Evolutionary conservation across 495 filamentous ascomycete genomes (phyloP).

Genomic region (Talaromyces adpressus): DNA sequence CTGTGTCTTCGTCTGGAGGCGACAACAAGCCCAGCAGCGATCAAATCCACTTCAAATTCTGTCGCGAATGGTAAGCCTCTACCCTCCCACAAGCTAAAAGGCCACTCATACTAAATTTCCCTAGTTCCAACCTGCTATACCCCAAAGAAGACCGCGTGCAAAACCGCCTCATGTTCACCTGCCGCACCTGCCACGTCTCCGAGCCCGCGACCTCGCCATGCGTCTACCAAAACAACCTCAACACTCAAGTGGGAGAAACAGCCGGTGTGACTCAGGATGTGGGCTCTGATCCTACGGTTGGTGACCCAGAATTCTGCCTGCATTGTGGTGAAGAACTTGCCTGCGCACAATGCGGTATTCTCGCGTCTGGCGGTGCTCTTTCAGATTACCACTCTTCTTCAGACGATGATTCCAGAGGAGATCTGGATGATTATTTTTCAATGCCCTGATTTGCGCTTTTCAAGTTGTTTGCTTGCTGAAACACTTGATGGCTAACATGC

Average conservation of each 20-base stretch:
- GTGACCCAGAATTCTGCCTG: slow-evolving; percentile 53
- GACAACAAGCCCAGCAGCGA: slow-evolving; percentile 52
- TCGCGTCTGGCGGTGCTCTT: slow-evolving; percentile 10
- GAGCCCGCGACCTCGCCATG: slow-evolving; percentile 79
- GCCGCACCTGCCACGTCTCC: slow-evolving; percentile 85
- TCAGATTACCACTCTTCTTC: slow-evolving; percentile 13
- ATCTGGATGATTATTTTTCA: not conserved
- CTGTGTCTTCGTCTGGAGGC: slow-evolving; percentile 46
- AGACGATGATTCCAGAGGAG: slow-evolving; percentile 8
- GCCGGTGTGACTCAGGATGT: slow-evolving; percentile 97
- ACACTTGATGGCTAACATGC: slow-evolving; percentile 41
- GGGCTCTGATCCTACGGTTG: slow-evolving; percentile 92
- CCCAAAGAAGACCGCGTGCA: slow-evolving; percentile 77
- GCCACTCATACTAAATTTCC: slow-evolving; percentile 15
- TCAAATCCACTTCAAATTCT: slow-evolving; percentile 93
- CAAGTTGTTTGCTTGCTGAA: slow-evolving; percentile 9
- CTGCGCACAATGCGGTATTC: slow-evolving; percentile 38
- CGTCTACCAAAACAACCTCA: slow-evolving; percentile 86
- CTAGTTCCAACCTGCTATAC: slow-evolving; percentile 94
- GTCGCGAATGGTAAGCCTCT: slow-evolving; percentile 78
- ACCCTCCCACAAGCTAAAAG: too few species aligned
- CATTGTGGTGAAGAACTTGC: slow-evolving; percentile 44
- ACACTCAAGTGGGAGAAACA: slow-evolving; percentile 84
- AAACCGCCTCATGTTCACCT: slow-evolving; percentile 65
- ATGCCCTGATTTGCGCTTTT: slow-evolving; percentile 9